Evolutionary conservation across 176 grass and related monocot genomes (phyloP).

Genomic region (Oryza meridionalis): DNA sequence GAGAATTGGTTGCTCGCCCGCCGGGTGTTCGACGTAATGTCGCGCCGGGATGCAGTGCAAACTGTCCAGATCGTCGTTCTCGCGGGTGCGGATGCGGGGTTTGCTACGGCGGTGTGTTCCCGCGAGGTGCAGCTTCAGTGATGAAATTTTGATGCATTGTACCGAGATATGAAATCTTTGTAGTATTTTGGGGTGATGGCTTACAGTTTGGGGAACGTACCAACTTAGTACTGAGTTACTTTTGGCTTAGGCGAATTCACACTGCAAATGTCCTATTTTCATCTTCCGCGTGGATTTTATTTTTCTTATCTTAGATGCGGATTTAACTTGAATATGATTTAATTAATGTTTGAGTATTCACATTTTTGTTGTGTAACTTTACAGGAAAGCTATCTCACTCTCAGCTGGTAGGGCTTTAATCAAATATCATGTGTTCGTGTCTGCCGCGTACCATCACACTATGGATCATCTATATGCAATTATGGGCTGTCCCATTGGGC

Average conservation of each 20-base stretch:
- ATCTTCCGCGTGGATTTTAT: no score
- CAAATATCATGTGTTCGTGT: not conserved
- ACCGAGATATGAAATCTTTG: not conserved
- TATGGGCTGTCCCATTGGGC: not conserved
- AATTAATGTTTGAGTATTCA: not conserved
- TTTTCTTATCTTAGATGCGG: not conserved
- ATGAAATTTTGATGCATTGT: not conserved
- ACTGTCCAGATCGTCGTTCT: not conserved
- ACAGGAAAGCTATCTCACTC: not conserved
- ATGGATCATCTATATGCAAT: not conserved
- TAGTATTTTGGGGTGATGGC: not conserved
- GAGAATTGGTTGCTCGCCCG: not conserved
- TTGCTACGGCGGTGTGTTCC: not conserved
- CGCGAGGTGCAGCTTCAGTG: not conserved
- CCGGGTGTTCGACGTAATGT: constrained; percentile 34
- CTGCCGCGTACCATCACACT: constrained; percentile 15
- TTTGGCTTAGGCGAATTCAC: no score
- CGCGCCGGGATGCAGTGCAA: not conserved
- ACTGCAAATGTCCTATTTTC: no score
- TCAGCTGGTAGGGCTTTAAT: not conserved
- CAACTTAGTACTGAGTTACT: not conserved
- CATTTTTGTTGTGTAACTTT: not conserved
- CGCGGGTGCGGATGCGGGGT: not conserved
- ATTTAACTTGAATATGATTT: not conserved
- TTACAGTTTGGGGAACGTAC: not conserved